Base-by-base conservation (phyloP, 352 stramenopile species). In the Thalassiosira livingstoniorum region DNA sequence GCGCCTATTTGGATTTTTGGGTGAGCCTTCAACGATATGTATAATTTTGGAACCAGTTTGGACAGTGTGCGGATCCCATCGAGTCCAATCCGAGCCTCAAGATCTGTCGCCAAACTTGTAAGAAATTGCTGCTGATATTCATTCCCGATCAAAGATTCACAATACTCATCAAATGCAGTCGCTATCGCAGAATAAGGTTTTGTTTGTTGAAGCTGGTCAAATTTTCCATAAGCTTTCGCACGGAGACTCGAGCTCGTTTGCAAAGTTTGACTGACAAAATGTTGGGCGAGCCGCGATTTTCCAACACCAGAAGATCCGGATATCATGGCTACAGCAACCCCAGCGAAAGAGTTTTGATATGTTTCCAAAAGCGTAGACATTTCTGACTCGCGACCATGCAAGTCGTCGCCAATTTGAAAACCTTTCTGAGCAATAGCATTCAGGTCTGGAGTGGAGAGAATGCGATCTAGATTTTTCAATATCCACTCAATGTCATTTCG, bases 211-310 rank as follows among this genome's bases (percentile, higher is more conserved):
- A 69, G 34, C 45, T 71, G 35, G 27, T 78, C 70, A 43, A 80
- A 80, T 53, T 80, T 80, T 65, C 72, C 72, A n/a, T n/a, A n/a
- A n/a, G n/a, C n/a, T n/a, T n/a, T n/a, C 18, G 42, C 45, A 3
- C 72, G 25, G 25, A 80, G 66, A 34, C 72, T 58, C 23, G 47
- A 35, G 2, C 60, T 51, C 0, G 53, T 53, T 4, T 3, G 2
- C 7, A 4, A 29, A 27, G 42, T 34, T 54, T 66, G 43, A 25
- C 66, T 25, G 2, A 18, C 42, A 57, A 80, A 66, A 18, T 80
- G 32, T 25, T 60, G n/a, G 1, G 62, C 60, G 21, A 80, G 51
- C 10, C 4, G 4, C 11, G 71, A 47, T 35, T 80, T 80, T 21
- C 71, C 71, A 2, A 53, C 66, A 5, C 71, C 61, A 10, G 32